phyloP scores from a whole-genome alignment of 75 land plant genomes.

The Cunninghamia lanceolata region DNA sequence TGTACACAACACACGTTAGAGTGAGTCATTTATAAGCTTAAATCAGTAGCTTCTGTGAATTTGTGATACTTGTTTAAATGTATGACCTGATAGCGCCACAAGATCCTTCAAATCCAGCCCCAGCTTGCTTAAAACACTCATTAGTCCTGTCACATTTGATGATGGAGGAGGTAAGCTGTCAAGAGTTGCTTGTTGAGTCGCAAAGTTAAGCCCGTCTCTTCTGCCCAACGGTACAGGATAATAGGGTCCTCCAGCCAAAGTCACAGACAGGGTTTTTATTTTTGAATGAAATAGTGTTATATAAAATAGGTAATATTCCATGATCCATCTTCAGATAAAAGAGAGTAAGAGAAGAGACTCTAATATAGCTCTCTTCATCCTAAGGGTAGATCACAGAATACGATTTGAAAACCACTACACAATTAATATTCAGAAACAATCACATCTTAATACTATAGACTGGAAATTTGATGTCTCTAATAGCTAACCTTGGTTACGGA shows the following conservation, averaged over 20 bases:
- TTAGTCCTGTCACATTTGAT: not conserved
- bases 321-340: too few species aligned
- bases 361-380: too few species aligned
- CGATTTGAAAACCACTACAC: too few species aligned
- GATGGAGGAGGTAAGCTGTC: constrained; percentile 13
- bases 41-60: not conserved
- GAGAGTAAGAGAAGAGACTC: too few species aligned
- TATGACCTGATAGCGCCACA: not conserved
- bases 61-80: too few species aligned
- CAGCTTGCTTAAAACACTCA: not conserved
- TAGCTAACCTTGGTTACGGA: constrained; percentile 29
- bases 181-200: not conserved
- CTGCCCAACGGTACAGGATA: constrained; percentile 2
- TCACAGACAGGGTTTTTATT: too few species aligned
- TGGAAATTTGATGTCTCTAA: too few species aligned
- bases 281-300: too few species aligned
- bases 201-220: not conserved
- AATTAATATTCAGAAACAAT: too few species aligned
- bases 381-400: too few species aligned
- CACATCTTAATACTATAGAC: too few species aligned
- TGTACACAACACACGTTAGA: not conserved
- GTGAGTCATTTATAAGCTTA: not conserved
- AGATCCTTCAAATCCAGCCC: constrained; percentile 8
- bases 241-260: not conserved
- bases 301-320: too few species aligned